Evolutionary conservation across 768 basidiomycete species (phyloP), one percentile per base, ranked within the genome.

Genomic region (Daedaleopsis nitida): DNA sequence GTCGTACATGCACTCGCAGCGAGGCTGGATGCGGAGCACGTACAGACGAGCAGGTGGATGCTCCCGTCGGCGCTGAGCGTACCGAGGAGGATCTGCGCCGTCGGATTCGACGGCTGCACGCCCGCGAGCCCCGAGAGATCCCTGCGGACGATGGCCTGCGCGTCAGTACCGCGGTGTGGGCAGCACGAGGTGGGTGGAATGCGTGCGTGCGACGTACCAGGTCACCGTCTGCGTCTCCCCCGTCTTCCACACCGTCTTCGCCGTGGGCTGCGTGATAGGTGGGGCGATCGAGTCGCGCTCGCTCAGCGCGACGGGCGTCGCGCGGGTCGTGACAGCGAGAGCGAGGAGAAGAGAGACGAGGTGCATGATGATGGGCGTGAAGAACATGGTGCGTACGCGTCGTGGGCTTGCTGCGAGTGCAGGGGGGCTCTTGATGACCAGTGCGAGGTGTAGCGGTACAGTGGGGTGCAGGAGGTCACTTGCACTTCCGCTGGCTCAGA

Each of bases 1-100:
- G 27, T 32, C 27, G 57, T 45, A 42, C 10, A 55, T 10, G 35
- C 57, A 34, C 42, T 13, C 12, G 54, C 39, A 32, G 23, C 37
- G 19, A 16, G 8, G 6, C 5, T 17, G 34, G 13, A 16, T 6
- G 48, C 50, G 17, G 6, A 13, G 17, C 1, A 69, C 83, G 63
- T 57, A 85, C 86, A 58, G 14, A 75, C 62, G 52, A 83, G 74
- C 59, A 86, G 72, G 61, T 86, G 77, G 66, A 86, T 84, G 42
- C 77, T 78, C 52, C 70, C 66, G 49, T 68, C 67, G 51, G 72
- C 66, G 27, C 27, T 32, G 57, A 66, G 23, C 52, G 72, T 73
- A 1, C 86, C 86, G 37, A 87, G 76, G 7, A 85, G 60, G 35
- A 86, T 65, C 45, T 68, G 32, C 10, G 85, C 76, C 3, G 44